These are phyloP conservation scores for Vinca minor DNA, from an alignment of 257 asterid species.

Conservation along the genomic window DNA sequence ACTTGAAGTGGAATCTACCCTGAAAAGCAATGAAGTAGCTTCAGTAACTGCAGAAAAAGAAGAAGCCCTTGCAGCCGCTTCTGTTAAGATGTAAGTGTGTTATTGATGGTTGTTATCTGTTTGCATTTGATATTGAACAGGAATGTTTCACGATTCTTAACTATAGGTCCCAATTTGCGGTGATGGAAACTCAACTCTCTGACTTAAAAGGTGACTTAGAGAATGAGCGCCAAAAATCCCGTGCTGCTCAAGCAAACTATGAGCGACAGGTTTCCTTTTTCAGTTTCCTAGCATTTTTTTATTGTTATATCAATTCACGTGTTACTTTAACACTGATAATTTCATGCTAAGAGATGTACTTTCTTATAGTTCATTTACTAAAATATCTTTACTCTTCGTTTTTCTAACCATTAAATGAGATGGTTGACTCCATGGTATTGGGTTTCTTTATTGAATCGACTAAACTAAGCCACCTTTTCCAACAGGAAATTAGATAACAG, in stretches of 20 bases:
- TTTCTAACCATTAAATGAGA: no score
- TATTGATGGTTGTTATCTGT: background rate
- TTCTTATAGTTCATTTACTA: no score
- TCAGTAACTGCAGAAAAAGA: constrained; percentile 65
- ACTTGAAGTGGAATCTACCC: constrained; percentile 51
- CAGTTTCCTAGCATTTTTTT: background rate
- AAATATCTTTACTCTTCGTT: no score
- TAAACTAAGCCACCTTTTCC: no score
- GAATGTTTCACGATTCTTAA: background rate
- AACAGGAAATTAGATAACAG: no score
- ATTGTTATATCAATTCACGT: background rate
- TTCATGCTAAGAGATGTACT: background rate
- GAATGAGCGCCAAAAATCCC: constrained; percentile 69
- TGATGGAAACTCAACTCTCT: constrained; percentile 54
- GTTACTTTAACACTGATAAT: background rate
- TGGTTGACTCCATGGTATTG: no score
- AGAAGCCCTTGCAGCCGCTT: constrained; percentile 60
- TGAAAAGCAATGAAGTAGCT: constrained; percentile 56
- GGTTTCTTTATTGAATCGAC: no score
- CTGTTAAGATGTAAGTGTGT: constrained; percentile 51
- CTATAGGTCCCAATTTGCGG: constrained; percentile 52
- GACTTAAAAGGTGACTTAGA: constrained; percentile 71
- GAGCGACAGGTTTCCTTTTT: constrained; percentile 67
- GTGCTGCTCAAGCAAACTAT: constrained; percentile 71
- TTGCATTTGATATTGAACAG: background rate